These are phyloP conservation scores for Mucor sp. DNA, from an alignment of 371 early-diverging fungal genomes.

Conservation along the genomic window DNA sequence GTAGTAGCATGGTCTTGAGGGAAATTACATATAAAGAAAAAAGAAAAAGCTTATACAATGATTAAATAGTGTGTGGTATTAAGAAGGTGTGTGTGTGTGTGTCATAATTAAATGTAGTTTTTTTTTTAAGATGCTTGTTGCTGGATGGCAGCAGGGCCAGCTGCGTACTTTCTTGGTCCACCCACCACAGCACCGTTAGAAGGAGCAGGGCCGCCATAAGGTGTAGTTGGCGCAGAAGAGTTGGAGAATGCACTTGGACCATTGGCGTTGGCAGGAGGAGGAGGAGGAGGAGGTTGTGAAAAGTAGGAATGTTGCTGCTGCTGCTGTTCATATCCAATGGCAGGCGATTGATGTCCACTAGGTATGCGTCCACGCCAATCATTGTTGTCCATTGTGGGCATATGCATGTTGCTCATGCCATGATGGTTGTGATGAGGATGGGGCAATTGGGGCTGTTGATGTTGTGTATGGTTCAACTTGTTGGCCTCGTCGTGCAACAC, in stretches of 20 bases:
- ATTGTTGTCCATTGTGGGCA: conserved; percentile 11
- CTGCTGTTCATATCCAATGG: conserved; percentile 13
- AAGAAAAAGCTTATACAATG: neutral
- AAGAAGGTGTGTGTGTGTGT: no score
- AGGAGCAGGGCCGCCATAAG: conserved; percentile 16
- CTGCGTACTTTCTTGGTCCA: conserved; percentile 11
- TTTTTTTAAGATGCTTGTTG: conserved; percentile 15
- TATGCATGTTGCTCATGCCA: conserved; percentile 13
- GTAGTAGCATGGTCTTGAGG: conserved; percentile 1
- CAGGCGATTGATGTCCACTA: conserved; percentile 17
- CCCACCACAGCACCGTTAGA: neutral
- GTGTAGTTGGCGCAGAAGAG: conserved; percentile 16
- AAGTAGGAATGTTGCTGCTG: conserved; percentile 26
- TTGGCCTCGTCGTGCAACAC: conserved; percentile 16
- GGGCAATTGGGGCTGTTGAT: conserved; percentile 13
- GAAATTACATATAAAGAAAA: conserved; percentile 15
- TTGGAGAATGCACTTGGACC: conserved; percentile 14
- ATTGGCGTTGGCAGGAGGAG: neutral
- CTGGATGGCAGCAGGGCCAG: conserved; percentile 1
- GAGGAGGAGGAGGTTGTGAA: conserved; percentile 21
- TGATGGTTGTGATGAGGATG: conserved; percentile 8
- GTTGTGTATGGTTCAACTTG: conserved; percentile 3
- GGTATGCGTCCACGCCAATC: conserved; percentile 26
- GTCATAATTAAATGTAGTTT: neutral
- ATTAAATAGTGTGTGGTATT: conserved; percentile 6